These are phyloP conservation scores for Porpolomopsis calyptriformis DNA, from an alignment of 768 basidiomycete species.

Conservation along the genomic window DNA sequence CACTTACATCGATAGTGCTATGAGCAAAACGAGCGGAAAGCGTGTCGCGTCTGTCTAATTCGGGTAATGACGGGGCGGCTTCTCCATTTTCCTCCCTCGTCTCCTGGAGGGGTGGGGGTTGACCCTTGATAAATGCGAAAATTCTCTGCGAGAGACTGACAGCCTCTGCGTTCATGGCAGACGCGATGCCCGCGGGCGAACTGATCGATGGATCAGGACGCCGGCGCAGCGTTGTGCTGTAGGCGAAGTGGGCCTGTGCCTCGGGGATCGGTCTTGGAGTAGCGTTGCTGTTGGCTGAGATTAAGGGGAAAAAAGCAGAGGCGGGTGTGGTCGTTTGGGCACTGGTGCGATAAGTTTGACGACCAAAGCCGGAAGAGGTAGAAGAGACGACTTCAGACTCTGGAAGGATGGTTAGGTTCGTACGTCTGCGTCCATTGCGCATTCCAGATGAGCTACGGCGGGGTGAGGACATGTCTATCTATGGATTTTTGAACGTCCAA, in stretches of 20 bases:
- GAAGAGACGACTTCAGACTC: conserved; percentile 25
- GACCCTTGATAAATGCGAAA: conserved; percentile 30
- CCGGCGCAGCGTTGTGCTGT: conserved; percentile 68
- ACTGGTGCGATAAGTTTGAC: conserved; percentile 15
- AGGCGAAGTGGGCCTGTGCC: conserved; percentile 68
- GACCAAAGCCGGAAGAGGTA: conserved; percentile 22
- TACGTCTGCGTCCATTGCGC: conserved; percentile 34
- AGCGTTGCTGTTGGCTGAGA: conserved; percentile 36
- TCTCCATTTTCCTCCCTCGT: conserved; percentile 32
- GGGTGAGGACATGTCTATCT: conserved; percentile 5
- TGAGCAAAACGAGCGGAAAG: conserved; percentile 62
- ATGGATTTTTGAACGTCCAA: not conserved
- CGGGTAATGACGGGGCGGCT: conserved; percentile 20
- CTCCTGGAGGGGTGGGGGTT: conserved; percentile 20
- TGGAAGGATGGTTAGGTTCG: conserved; percentile 19
- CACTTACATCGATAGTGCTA: conserved; percentile 50
- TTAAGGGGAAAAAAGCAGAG: conserved; percentile 65
- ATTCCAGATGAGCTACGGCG: conserved; percentile 14
- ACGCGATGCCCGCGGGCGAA: conserved; percentile 39
- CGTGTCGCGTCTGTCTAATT: conserved; percentile 36
- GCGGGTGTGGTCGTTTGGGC: conserved; percentile 44
- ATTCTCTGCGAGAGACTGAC: conserved; percentile 41
- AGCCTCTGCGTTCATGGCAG: conserved; percentile 38
- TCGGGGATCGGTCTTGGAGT: conserved; percentile 51
- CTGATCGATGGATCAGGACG: conserved; percentile 46